Evolutionary conservation across 2,329 filamentous ascomycete genomes (phyloP).

Genomic region (Paecilomyces dactylethromorphus): DNA sequence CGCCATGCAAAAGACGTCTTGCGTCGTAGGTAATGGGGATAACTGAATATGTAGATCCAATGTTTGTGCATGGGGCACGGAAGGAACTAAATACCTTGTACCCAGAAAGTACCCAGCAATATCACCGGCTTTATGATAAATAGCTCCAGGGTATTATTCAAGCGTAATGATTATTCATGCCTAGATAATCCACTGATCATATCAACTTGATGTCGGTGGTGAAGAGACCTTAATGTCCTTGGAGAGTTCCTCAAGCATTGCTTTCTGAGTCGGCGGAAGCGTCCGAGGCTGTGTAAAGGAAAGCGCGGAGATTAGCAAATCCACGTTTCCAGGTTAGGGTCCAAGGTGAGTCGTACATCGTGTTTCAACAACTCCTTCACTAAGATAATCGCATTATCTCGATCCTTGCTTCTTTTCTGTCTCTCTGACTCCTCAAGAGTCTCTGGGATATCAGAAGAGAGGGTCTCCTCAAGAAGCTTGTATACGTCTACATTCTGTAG

Average conservation of each 20-base stretch:
- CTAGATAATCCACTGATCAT: not conserved
- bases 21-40: too few relatives aligned
- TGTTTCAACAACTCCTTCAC: constrained; percentile 32
- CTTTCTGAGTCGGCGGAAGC: constrained; percentile 19
- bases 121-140: not conserved
- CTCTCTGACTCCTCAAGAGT: constrained; percentile 16
- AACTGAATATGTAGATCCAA: too few relatives aligned
- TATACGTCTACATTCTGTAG: constrained; percentile 28
- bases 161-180: not conserved
- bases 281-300: constrained; percentile 16
- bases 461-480: constrained; percentile 24
- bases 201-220: not conserved
- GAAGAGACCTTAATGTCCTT: constrained; percentile 10
- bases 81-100: not conserved
- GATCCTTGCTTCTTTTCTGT: constrained; percentile 28
- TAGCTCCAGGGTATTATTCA: not conserved
- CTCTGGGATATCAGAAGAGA: constrained; percentile 15
- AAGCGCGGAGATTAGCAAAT: constrained; percentile 3
- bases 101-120: not conserved
- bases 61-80: too few relatives aligned
- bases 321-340: not conserved
- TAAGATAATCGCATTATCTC: constrained; percentile 35
- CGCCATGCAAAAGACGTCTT: too few relatives aligned
- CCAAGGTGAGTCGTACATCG: constrained; percentile 22
- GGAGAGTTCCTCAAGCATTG: constrained; percentile 22